Evolutionary conservation across 176 grass and related monocot genomes (phyloP).

Genomic region (Dendrocalamus sinicus): DNA sequence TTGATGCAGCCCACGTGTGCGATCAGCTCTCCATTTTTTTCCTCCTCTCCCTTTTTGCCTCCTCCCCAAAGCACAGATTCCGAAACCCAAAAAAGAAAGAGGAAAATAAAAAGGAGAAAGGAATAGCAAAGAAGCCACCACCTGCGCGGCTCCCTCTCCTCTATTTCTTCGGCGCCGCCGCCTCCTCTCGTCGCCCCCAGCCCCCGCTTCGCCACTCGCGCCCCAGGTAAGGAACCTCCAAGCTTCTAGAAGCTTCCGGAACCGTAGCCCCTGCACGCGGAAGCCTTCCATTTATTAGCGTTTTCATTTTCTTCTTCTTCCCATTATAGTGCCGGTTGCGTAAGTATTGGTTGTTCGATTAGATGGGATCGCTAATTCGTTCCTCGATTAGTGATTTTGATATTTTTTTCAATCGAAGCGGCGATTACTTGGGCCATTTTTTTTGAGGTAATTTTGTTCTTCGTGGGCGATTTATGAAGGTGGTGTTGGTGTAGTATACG

Average conservation of each 20-base stretch:
- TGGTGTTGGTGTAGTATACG: background rate
- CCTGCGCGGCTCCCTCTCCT: background rate
- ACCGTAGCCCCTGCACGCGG: background rate
- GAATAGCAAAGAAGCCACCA: slow-evolving; percentile 35
- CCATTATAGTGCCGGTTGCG: background rate
- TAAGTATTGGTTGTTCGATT: background rate
- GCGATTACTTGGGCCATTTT: background rate
- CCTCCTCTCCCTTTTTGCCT: too few relatives aligned
- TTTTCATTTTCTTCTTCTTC: background rate
- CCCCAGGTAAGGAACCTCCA: slow-evolving; percentile 6
- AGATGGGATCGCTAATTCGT: background rate
- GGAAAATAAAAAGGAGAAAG: background rate
- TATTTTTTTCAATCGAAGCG: background rate
- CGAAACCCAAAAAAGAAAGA: background rate
- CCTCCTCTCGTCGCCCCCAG: background rate
- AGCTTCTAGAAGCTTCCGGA: slow-evolving; percentile 16
- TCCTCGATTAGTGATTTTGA: background rate
- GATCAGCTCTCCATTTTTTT: too few relatives aligned
- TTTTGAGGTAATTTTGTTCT: too few relatives aligned
- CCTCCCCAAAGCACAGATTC: background rate
- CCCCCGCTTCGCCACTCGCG: slow-evolving; percentile 7
- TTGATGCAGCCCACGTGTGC: too few relatives aligned
- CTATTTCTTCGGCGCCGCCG: slow-evolving; percentile 36
- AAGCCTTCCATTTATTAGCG: background rate
- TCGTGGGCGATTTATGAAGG: background rate